Conservation (phyloP, 129 eudicot species). For the Centella asiatica region DNA sequence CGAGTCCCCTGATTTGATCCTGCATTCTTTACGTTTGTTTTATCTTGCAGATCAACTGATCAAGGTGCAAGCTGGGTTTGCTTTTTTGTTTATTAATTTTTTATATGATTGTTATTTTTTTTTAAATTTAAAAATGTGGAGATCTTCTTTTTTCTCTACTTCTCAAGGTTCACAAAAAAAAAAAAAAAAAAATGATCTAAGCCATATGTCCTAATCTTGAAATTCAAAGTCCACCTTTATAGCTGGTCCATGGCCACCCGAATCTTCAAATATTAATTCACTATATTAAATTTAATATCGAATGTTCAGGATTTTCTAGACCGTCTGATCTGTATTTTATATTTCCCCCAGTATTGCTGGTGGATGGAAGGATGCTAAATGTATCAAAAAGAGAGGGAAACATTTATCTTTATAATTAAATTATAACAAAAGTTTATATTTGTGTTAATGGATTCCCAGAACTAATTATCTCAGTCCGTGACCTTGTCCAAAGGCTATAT, state of each 20-base stretch:
- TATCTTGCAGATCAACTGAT: not conserved
- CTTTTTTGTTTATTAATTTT: no score
- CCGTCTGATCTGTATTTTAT: constrained; percentile 8
- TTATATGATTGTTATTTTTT: no score
- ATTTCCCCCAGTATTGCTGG: not conserved
- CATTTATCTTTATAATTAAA: not conserved
- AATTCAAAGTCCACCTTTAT: not conserved
- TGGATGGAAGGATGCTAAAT: not conserved
- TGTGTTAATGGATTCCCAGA: not conserved
- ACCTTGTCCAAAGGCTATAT: not conserved
- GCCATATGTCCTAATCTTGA: not conserved
- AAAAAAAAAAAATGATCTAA: no score
- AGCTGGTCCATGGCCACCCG: constrained; percentile 7
- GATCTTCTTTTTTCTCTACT: not conserved
- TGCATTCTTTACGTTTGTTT: not conserved
- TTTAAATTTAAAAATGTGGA: not conserved
- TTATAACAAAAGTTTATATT: not conserved
- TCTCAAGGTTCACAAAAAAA: no score
- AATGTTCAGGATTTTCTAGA: constrained; percentile 1
- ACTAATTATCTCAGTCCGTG: not conserved
- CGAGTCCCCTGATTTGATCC: constrained; percentile 10
- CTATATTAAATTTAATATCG: not conserved
- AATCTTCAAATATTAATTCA: not conserved
- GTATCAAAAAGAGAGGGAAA: not conserved
- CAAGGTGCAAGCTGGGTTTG: not conserved